These are phyloP conservation scores for Cryptosporidium tyzzeri DNA, from an alignment of 169 alveolate genomes.

Conservation along the genomic window DNA sequence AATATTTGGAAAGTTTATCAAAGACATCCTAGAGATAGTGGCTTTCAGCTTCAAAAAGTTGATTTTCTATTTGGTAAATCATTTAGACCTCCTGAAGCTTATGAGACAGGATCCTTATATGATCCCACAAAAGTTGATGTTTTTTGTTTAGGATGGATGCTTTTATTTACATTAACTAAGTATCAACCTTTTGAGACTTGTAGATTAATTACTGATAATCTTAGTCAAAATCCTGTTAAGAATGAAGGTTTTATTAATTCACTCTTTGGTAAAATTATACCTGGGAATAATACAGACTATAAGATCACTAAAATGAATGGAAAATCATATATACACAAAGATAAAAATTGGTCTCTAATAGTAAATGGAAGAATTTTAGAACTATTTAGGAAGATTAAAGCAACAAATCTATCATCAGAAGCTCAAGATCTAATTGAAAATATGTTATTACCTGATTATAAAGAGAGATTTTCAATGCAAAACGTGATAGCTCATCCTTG, in stretches of 20 bases:
- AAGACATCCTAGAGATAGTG: conserved; percentile 52
- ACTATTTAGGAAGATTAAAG: conserved; percentile 42
- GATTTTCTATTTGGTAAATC: conserved; percentile 82
- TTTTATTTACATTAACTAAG: conserved; percentile 82
- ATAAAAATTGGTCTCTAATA: conserved; percentile 48
- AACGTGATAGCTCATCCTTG: conserved; percentile 63
- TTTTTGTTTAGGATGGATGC: conserved; percentile 85
- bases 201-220: conserved; percentile 44
- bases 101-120: conserved; percentile 74
- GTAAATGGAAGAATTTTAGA: conserved; percentile 30
- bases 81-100: conserved; percentile 86
- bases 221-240: background rate
- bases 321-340: conserved; percentile 18
- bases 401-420: conserved; percentile 53
- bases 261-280: background rate
- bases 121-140: conserved; percentile 84
- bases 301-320: background rate
- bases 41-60: conserved; percentile 66
- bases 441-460: conserved; percentile 49
- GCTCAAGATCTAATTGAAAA: conserved; percentile 57
- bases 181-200: conserved; percentile 81
- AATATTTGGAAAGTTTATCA: conserved; percentile 31
- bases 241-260: conserved; percentile 48
- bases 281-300: background rate
- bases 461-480: conserved; percentile 52